These are phyloP conservation scores for Talaromyces sp. DNA, from an alignment of 2,329 filamentous ascomycete species.

Conservation along the genomic window DNA sequence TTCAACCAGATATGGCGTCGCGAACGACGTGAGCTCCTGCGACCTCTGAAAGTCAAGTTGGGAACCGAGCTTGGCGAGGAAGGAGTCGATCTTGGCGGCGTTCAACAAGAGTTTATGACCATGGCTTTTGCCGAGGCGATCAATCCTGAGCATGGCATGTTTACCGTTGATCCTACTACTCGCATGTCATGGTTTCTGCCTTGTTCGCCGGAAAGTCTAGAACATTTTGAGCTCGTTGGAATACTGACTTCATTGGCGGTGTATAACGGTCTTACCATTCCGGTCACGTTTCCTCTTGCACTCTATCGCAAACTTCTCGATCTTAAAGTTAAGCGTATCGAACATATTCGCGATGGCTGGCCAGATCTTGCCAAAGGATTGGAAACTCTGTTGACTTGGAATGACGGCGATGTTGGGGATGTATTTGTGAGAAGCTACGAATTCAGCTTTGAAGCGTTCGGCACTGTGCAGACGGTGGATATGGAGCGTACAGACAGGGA, in stretches of 20 bases:
- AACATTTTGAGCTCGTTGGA: conserved; percentile 88
- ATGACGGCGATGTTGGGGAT: conserved; percentile 75
- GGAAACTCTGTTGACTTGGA: conserved; percentile 69
- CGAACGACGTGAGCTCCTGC: conserved; percentile 73
- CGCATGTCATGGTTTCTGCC: conserved; percentile 86
- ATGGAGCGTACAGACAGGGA: conserved; percentile 47
- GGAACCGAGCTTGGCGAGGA: conserved; percentile 80
- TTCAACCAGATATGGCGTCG: conserved; percentile 88
- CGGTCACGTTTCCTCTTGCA: conserved; percentile 79
- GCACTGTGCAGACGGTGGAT: conserved; percentile 51
- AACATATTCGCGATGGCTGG: conserved; percentile 85
- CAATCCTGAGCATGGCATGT: conserved; percentile 70
- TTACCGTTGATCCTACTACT: conserved; percentile 71
- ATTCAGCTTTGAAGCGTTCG: conserved; percentile 66
- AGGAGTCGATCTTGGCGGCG: conserved; percentile 88
- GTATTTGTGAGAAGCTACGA: conserved; percentile 81
- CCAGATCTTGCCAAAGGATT: conserved; percentile 73
- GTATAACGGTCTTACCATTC: conserved; percentile 89
- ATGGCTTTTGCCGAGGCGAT: conserved; percentile 76
- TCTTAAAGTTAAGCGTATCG: conserved; percentile 63
- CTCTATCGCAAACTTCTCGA: conserved; percentile 78
- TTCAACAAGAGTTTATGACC: conserved; percentile 95
- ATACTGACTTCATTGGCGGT: conserved; percentile 83
- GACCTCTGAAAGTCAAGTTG: conserved; percentile 83
- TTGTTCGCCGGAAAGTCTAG: conserved; percentile 72